phyloP scores from a whole-genome alignment of 805 yeast species.

The Vanderwaltozyma polyspora region DNA sequence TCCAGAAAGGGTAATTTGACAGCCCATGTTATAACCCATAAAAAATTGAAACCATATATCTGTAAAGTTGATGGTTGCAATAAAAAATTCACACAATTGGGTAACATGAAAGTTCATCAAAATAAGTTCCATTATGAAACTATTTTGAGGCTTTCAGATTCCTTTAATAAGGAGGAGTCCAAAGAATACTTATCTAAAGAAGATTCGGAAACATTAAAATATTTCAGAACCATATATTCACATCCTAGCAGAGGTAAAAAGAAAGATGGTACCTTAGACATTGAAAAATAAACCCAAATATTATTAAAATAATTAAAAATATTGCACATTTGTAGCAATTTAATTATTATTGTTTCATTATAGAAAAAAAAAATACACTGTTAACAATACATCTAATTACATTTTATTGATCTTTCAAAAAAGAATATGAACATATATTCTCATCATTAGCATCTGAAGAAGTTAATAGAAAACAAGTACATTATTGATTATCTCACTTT shows the following conservation, averaged over 20 bases:
- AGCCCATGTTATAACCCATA: constrained; percentile 77
- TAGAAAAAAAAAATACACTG: too few relatives aligned
- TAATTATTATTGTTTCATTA: too few relatives aligned
- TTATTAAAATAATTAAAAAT: too few relatives aligned
- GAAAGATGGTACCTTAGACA: background rate
- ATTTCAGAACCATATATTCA: constrained; percentile 73
- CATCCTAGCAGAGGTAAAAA: constrained; percentile 82
- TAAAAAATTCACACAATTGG: constrained; percentile 82
- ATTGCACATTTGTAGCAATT: too few relatives aligned
- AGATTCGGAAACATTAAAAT: constrained; percentile 60
- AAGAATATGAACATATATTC: too few relatives aligned
- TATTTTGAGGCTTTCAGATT: constrained; percentile 52
- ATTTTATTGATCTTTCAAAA: too few relatives aligned
- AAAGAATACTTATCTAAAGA: constrained; percentile 39
- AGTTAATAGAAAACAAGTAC: too few relatives aligned
- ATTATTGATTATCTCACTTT: too few relatives aligned
- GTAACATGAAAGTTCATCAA: constrained; percentile 89
- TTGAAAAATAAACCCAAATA: too few relatives aligned
- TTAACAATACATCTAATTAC: too few relatives aligned
- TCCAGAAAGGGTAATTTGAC: constrained; percentile 88
- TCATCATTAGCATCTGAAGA: too few relatives aligned
- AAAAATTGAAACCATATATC: constrained; percentile 60
- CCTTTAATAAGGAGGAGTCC: constrained; percentile 51
- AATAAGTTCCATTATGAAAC: constrained; percentile 75
- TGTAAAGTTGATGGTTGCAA: constrained; percentile 75